phyloP scores from a whole-genome alignment of 2,329 filamentous ascomycete genomes.

The Pestalotiopsis sp. region DNA sequence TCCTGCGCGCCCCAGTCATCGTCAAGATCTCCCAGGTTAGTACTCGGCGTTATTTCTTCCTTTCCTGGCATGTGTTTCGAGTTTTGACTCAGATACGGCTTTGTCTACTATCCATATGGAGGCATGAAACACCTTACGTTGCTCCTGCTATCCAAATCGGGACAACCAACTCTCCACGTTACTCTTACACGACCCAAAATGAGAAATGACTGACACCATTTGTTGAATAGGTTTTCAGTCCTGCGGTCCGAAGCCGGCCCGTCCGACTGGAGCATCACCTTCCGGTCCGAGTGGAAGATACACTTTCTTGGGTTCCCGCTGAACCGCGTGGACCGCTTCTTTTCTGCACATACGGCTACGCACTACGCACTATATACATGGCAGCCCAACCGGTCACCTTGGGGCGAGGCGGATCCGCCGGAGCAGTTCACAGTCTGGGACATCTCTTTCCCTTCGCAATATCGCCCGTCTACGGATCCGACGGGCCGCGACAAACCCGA shows the following conservation, averaged over 20 bases:
- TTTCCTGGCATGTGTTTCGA: too few species aligned
- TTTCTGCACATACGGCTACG: slow-evolving; percentile 59
- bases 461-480: slow-evolving; percentile 54
- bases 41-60: too few species aligned
- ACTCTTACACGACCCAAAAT: too few species aligned
- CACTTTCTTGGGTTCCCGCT: slow-evolving; percentile 59
- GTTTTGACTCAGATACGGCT: too few species aligned
- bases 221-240: slow-evolving; percentile 10
- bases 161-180: too few species aligned
- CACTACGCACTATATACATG: slow-evolving; percentile 67
- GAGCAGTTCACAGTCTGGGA: slow-evolving; percentile 64
- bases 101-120: too few species aligned
- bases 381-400: slow-evolving; percentile 59
- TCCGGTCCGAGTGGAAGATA: slow-evolving; percentile 63
- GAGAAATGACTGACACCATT: too few species aligned
- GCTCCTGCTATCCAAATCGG: too few species aligned
- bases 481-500: slow-evolving; percentile 39
- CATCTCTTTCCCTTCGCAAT: slow-evolving; percentile 50
- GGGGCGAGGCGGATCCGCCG: slow-evolving; percentile 58
- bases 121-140: too few species aligned
- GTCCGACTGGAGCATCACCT: slow-evolving; percentile 45
- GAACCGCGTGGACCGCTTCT: slow-evolving; percentile 61
- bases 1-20: slow-evolving; percentile 15
- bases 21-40: slow-evolving; percentile 14
- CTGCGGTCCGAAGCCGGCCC: slow-evolving; percentile 11